Percentiles rank a stretch among this genome's conserved stretches.
phyloP scores from a whole-genome alignment of 1,284 basidiomycete species.

The Takashimella tepidaria region DNA sequence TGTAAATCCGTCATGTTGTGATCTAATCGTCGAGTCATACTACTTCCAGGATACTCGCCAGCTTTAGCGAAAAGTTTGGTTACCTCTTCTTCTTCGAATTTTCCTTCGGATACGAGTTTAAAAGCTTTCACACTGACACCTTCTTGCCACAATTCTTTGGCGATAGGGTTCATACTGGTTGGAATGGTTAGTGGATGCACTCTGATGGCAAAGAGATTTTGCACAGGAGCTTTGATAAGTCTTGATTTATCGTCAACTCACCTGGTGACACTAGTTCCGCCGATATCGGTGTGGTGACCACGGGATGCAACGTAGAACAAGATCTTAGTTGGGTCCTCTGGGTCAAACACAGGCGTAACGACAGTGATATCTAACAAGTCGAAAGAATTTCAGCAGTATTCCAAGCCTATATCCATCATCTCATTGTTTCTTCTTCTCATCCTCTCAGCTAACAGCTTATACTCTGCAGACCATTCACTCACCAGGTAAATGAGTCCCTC shows the following conservation, averaged over 20 bases:
- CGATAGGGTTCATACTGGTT: slow-evolving; percentile 75
- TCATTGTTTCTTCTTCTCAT: too few relatives aligned
- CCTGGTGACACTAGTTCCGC: slow-evolving; percentile 42
- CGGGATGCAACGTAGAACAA: slow-evolving; percentile 40
- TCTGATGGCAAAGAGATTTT: too few relatives aligned
- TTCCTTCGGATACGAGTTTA: slow-evolving; percentile 80
- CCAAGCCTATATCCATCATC: too few relatives aligned
- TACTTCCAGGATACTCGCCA: slow-evolving; percentile 59
- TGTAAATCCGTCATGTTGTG: slow-evolving; percentile 92
- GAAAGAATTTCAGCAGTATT: too few relatives aligned
- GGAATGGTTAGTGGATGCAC: not conserved
- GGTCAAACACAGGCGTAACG: slow-evolving; percentile 38
- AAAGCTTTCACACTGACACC: slow-evolving; percentile 52
- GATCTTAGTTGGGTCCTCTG: slow-evolving; percentile 23
- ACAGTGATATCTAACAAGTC: slow-evolving; percentile 42
- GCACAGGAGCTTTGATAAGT: too few relatives aligned
- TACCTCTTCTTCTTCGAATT: slow-evolving; percentile 72
- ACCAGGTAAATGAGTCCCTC: slow-evolving; percentile 30
- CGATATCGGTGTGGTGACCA: slow-evolving; percentile 38
- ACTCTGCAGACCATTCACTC: too few relatives aligned
- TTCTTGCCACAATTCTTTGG: slow-evolving; percentile 83
- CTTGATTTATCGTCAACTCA: too few relatives aligned
- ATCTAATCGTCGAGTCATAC: slow-evolving; percentile 70
- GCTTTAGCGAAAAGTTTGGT: slow-evolving; percentile 67
- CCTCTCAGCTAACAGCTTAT: too few relatives aligned